Base-by-base conservation (phyloP, 345 rosid species). In the Syzygium aromaticum region DNA sequence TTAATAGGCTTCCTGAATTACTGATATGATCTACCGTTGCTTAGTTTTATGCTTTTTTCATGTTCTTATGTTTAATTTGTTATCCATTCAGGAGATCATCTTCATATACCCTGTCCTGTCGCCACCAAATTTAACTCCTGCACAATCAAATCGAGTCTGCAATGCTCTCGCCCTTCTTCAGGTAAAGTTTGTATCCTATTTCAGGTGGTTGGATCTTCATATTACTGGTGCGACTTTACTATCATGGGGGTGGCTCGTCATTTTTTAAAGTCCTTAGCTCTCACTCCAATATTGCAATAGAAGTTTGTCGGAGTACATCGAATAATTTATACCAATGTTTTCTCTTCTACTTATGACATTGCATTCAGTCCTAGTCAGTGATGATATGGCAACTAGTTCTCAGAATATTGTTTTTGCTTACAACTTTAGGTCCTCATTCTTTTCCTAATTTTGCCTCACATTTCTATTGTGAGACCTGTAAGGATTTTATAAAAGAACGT, bases 101-200 rank as follows among this genome's bases (percentile, higher is more conserved):
- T 96, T 98, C 67, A 96, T 98, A 92, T 98, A 96, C 89, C 97
- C 98, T 90, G 97, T 96, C 90, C 95, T 98, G 28, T 91, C 99
- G 16, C 99, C 99, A 40, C 99, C 99, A 25, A 95, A 92, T 90
- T 91, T 98, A 85, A 91, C 94, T 89, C 96, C 98, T 17, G 96
- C 98, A 19, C 99, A 96, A 87, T 98, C 99, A 54, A 96, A 96
- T 90, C 94, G 99, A 88, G 99, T 98, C 67, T 98, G 99, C 91
- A 96, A 98, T 91, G 98, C 98, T 77, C 96, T 98, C 54, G 99
- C 99, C 52, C 98, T 98, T 90, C 99, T 98, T 92, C 99, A 98
- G 98, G 99, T 98, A 59, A 67, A 56, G 28, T 52, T 82, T 28
- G 10, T 21, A 33, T 77, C 84, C 49, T 84, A 33, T 22, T 28